phyloP scores from a whole-genome alignment of 139 green algal species.

The Chlorella sp. region DNA sequence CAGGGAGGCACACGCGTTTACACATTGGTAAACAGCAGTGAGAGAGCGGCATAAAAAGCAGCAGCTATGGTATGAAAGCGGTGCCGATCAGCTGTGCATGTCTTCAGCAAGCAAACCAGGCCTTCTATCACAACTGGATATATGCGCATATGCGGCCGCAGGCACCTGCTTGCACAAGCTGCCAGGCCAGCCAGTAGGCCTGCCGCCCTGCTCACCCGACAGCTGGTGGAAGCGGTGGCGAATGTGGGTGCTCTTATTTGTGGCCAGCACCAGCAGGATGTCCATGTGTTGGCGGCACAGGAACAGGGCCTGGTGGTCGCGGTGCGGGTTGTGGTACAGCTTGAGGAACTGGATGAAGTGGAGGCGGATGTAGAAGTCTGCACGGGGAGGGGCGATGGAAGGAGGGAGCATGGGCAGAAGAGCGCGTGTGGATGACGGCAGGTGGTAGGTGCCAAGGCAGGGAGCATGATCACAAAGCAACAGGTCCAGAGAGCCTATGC shows the following conservation, averaged over 20 bases:
- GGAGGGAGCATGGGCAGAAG: no score
- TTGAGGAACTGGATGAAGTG: slow-evolving; percentile 61
- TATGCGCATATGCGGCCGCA: background rate
- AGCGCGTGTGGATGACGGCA: no score
- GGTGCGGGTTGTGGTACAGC: slow-evolving; percentile 52
- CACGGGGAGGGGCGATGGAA: background rate
- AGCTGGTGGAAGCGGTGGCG: slow-evolving; percentile 55
- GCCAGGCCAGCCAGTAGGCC: background rate
- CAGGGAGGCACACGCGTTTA: background rate
- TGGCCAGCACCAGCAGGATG: slow-evolving; percentile 49
- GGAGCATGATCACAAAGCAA: background rate
- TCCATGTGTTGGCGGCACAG: slow-evolving; percentile 51
- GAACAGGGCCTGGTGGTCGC: slow-evolving; percentile 48
- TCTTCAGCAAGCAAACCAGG: background rate
- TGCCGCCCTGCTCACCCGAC: background rate
- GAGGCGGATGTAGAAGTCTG: slow-evolving; percentile 55
- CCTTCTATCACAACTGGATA: background rate
- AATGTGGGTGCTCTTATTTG: slow-evolving; percentile 3
- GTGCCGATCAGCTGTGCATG: background rate
- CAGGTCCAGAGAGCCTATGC: no score
- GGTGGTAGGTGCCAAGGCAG: background rate
- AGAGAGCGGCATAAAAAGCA: background rate
- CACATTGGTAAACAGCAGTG: background rate
- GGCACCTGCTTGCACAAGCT: background rate
- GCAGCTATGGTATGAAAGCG: background rate